Percentiles rank a stretch among this genome's conserved stretches.
Evolutionary conservation across 2,329 filamentous ascomycete species (phyloP).

Genomic region (Aspergillus melleus): DNA sequence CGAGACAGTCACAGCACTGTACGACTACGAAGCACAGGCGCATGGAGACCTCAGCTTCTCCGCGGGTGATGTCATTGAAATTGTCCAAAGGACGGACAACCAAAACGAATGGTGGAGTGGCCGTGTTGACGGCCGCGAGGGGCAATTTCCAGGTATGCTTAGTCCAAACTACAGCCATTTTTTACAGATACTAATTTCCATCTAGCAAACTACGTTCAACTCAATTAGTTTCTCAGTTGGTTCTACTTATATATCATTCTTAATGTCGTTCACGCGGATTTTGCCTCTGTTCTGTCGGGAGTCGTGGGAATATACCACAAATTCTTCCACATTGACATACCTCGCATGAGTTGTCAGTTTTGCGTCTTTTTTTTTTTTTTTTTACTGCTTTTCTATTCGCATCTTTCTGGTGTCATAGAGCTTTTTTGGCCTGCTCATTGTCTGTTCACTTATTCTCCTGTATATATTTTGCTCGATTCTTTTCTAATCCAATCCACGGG

Average conservation of each 20-base stretch:
- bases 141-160: constrained; percentile 87
- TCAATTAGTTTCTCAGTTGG: constrained; percentile 26
- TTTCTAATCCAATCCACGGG: not conserved
- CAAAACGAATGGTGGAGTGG: constrained; percentile 98
- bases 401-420: not conserved
- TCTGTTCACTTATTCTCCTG: not conserved
- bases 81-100: constrained; percentile 78
- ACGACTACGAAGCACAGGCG: constrained; percentile 94
- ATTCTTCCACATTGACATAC: not conserved
- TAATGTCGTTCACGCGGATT: not conserved
- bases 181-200: constrained; percentile 11
- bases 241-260: constrained; percentile 11
- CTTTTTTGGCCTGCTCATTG: not conserved
- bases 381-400: not conserved
- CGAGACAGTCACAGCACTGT: constrained; percentile 86
- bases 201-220: constrained; percentile 40
- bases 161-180: not conserved
- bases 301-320: constrained; percentile 1
- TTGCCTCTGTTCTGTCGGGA: not conserved
- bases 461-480: constrained; percentile 3
- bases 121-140: constrained; percentile 72
- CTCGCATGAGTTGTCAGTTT: not conserved
- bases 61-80: constrained; percentile 86
- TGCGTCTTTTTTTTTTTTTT: not conserved
- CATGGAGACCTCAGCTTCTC: constrained; percentile 91